Evolutionary conservation across 2,329 filamentous ascomycete genomes (phyloP), one percentile per base, ranked within the genome.

Genomic region (Gnomoniopsis smithogilvyi): DNA sequence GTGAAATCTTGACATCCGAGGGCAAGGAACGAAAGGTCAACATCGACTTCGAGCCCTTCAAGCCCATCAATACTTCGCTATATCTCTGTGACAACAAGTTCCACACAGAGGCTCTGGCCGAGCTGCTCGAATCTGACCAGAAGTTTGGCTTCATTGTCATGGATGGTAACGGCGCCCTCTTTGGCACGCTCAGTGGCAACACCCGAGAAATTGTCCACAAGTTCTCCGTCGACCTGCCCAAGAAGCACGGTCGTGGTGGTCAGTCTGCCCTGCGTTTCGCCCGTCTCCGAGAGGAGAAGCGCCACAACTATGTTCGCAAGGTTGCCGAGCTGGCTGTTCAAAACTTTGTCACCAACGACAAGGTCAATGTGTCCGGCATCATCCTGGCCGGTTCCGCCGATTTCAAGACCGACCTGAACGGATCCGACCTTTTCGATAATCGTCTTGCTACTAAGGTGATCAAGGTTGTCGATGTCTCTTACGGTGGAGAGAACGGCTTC

Each of bases 51-150:
- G 95, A 99, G 79, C 95, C 95, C 34, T 99, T 99, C 85, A 99
- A 99, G 84, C 95, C 95, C 62, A 99, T 99, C 86, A 99, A 99
- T 78, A 99, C 95, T 38, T 99, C 96, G 48, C 85, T 99, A 50
- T 99, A 99, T 76, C 91, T 99, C 62, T 99, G 95, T 80, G 95
- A 99, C 86, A 99, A 99, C 84, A 99, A 99, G 74, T 99, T 99
- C 78, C 95, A 99, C 74, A 99, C 95, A 59, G 95, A 99, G 78
- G 94, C 95, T 19, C 81, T 99, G 66, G 95, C 93, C 66, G 95
- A 99, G 80, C 85, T 99, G 70, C 88, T 99, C 66, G 95, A 99
- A 79, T 97, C 94, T 19, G 95, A 99, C 74, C 95, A 98, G 78
- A 97, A 96, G 78, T 99, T 99, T 69, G 95, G 95, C 57, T 99